Percentiles rank a stretch among this genome's conserved stretches.
Evolutionary conservation across 768 basidiomycete species (phyloP).

Genomic region (Leccinum subgranulosum): DNA sequence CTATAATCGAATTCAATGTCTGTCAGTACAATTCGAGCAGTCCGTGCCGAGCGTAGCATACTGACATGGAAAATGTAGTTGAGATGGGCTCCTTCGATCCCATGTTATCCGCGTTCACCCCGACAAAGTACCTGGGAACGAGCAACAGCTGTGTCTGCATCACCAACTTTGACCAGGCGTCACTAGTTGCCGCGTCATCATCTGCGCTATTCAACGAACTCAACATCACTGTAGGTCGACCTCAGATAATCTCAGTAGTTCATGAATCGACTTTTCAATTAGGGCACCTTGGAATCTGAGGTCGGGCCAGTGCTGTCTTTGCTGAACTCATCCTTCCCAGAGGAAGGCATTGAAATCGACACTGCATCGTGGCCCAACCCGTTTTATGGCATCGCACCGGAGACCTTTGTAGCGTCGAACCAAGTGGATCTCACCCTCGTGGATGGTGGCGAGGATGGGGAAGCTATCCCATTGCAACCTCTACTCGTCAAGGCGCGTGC

Average conservation of each 20-base stretch:
- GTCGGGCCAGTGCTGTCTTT: constrained; percentile 13
- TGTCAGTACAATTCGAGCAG: constrained; percentile 16
- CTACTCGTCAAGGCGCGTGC: constrained; percentile 44
- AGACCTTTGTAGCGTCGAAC: constrained; percentile 32
- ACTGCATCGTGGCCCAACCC: constrained; percentile 36
- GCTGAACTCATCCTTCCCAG: constrained; percentile 23
- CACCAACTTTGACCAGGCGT: constrained; percentile 34
- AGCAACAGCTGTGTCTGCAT: constrained; percentile 31
- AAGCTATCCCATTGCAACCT: constrained; percentile 47
- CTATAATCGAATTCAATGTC: constrained; percentile 36
- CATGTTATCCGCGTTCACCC: constrained; percentile 43
- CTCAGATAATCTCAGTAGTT: too few species aligned
- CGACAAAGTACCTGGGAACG: constrained; percentile 44
- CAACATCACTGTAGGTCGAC: constrained; percentile 24
- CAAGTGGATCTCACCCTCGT: constrained; percentile 33
- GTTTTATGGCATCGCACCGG: constrained; percentile 34
- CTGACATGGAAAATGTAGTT: constrained; percentile 21
- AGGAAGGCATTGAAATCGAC: constrained; percentile 26
- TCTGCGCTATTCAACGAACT: constrained; percentile 33
- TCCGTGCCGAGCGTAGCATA: not conserved
- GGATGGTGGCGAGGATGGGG: constrained; percentile 43
- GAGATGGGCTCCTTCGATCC: constrained; percentile 44
- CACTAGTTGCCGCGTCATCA: constrained; percentile 40
- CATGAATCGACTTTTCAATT: not conserved
- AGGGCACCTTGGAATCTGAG: constrained; percentile 12